A percentile compares a stretch with the other conserved stretches of the same genome.
phyloP scores from a whole-genome alignment of 441 rosid genomes.

The Melastoma candidum region DNA sequence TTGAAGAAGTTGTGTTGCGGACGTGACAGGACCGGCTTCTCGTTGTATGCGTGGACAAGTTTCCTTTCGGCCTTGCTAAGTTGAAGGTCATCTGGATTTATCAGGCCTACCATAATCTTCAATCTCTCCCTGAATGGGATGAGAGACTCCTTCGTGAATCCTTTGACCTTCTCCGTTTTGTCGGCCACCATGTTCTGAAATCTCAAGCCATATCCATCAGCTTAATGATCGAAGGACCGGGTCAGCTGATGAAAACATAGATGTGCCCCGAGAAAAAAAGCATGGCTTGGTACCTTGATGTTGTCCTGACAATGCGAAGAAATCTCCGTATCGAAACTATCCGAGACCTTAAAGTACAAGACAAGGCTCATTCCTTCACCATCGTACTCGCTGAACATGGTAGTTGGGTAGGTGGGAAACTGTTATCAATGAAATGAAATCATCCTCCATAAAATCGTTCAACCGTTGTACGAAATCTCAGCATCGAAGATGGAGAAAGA shows the following conservation, averaged over 20 bases:
- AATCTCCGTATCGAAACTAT: slow-evolving; percentile 41
- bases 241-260: background rate
- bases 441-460: background rate
- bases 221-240: background rate
- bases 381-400: slow-evolving; percentile 55
- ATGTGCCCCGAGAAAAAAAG: background rate
- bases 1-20: slow-evolving; percentile 70
- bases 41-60: slow-evolving; percentile 63
- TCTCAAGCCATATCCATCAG: slow-evolving; percentile 4
- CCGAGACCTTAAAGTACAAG: slow-evolving; percentile 50
- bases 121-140: slow-evolving; percentile 81
- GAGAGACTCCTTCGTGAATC: slow-evolving; percentile 48
- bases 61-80: slow-evolving; percentile 62
- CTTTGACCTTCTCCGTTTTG: slow-evolving; percentile 62
- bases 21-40: slow-evolving; percentile 78
- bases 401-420: slow-evolving; percentile 68
- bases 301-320: slow-evolving; percentile 57
- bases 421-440: slow-evolving; percentile 18
- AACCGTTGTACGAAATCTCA: background rate
- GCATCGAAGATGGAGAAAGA: slow-evolving; percentile 1
- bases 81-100: slow-evolving; percentile 69
- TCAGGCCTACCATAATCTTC: slow-evolving; percentile 60
- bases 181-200: slow-evolving; percentile 59
- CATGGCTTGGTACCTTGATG: slow-evolving; percentile 39
- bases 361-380: slow-evolving; percentile 92